A percentile compares a stretch with the other conserved stretches of the same genome.
These are phyloP conservation scores for Parmelia sp. DNA, from an alignment of 495 filamentous ascomycete species.

Conservation along the genomic window DNA sequence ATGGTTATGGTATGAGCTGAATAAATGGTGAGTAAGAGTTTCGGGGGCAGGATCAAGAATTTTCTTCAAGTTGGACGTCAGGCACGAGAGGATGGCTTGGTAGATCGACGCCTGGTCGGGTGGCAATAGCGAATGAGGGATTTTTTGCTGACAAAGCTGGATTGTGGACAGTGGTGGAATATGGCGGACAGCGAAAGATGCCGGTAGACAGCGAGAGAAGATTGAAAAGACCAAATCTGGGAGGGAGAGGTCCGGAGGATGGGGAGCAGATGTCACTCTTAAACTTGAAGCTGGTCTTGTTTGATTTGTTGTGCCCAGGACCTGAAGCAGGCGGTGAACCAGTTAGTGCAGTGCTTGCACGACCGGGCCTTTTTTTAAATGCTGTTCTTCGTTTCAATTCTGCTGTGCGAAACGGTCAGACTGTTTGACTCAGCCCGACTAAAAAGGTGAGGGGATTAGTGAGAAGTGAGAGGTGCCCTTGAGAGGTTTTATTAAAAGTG, in stretches of 20 bases:
- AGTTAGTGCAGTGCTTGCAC: slow-evolving; percentile 15
- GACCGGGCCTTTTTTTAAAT: slow-evolving; percentile 7
- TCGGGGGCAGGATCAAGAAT: not conserved
- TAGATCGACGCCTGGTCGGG: slow-evolving; percentile 12
- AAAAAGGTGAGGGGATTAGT: not conserved
- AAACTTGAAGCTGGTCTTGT: not conserved
- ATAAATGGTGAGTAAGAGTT: slow-evolving; percentile 1
- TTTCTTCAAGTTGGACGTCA: slow-evolving; percentile 12
- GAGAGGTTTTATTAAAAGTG: not conserved
- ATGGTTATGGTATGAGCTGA: not conserved
- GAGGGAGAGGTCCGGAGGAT: not conserved
- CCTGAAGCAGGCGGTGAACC: slow-evolving; percentile 14
- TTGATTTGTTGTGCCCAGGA: not conserved
- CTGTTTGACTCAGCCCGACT: not conserved
- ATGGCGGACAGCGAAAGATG: slow-evolving; percentile 4
- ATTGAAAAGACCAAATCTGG: not conserved
- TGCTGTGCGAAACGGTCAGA: not conserved
- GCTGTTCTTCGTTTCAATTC: slow-evolving; percentile 2
- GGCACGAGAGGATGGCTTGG: slow-evolving; percentile 3
- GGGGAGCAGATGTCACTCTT: slow-evolving; percentile 6
- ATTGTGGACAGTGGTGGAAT: not conserved
- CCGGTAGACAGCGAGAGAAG: slow-evolving; percentile 17
- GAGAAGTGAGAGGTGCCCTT: not conserved
- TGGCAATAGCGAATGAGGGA: slow-evolving; percentile 22
- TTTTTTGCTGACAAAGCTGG: slow-evolving; percentile 22